Conservation (phyloP, 805 yeast genomes). For the Saturnispora quitensis region DNA sequence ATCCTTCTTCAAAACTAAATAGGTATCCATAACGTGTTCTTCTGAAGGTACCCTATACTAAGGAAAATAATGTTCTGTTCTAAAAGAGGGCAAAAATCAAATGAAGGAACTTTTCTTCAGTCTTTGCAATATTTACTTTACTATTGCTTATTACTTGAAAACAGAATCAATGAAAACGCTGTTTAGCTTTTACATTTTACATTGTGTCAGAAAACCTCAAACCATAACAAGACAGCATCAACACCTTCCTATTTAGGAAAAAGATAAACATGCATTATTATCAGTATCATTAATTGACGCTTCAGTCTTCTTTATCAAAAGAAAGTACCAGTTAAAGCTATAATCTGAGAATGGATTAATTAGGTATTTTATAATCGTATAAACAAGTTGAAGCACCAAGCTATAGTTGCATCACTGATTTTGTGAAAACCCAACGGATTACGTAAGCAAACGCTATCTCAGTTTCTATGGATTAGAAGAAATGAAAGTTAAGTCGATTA, state of each 20-base stretch:
- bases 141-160: background rate
- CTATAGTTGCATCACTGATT: background rate
- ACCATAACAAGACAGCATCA: background rate
- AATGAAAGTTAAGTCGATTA: background rate
- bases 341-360: background rate
- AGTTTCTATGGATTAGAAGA: background rate
- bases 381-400: background rate
- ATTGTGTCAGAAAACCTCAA: background rate
- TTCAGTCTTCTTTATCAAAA: background rate
- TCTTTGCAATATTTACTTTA: background rate
- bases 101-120: background rate
- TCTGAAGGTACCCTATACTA: background rate
- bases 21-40: slow-evolving; percentile 9
- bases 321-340: background rate
- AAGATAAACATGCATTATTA: background rate
- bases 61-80: background rate
- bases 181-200: background rate
- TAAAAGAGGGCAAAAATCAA: background rate
- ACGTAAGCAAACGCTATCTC: background rate
- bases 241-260: slow-evolving; percentile 2
- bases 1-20: slow-evolving; percentile 8
- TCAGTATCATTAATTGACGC: background rate
- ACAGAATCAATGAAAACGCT: background rate
- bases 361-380: background rate
- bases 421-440: background rate